These are phyloP conservation scores for Tremellales sp. DNA, from an alignment of 1,284 basidiomycete genomes.

Conservation along the genomic window DNA sequence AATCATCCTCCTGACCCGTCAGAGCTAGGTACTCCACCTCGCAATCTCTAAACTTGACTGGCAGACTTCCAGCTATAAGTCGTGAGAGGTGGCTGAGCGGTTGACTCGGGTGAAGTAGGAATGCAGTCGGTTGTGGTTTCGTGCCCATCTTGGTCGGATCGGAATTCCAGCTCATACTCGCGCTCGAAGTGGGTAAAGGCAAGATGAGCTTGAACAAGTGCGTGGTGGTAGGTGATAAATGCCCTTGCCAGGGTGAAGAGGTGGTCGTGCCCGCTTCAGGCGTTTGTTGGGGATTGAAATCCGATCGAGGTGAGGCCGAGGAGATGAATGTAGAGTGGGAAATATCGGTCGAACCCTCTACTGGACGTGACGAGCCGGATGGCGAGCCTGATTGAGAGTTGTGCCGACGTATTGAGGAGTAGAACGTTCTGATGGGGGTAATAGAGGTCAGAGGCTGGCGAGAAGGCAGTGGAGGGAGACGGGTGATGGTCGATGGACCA, in stretches of 20 bases:
- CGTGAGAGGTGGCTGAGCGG: constrained; percentile 52
- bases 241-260: constrained; percentile 48
- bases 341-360: constrained; percentile 29
- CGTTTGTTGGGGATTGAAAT: constrained; percentile 29
- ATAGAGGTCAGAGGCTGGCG: no score
- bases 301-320: constrained; percentile 24
- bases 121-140: constrained; percentile 50
- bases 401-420: no score
- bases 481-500: no score
- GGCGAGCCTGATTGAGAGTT: no score
- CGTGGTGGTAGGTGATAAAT: constrained; percentile 59
- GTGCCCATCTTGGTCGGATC: constrained; percentile 17
- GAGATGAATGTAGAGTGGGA: constrained; percentile 35
- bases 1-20: constrained; percentile 44
- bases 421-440: no score
- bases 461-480: no score
- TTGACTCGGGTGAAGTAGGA: constrained; percentile 52
- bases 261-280: constrained; percentile 21
- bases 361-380: no score
- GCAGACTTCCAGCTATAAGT: constrained; percentile 38
- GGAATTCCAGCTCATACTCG: neutral
- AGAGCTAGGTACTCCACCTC: constrained; percentile 54
- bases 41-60: constrained; percentile 40
- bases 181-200: constrained; percentile 48
- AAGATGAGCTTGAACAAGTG: constrained; percentile 64